phyloP scores from a whole-genome alignment of 2,329 filamentous ascomycete species.

The Nothopassalora personata region DNA sequence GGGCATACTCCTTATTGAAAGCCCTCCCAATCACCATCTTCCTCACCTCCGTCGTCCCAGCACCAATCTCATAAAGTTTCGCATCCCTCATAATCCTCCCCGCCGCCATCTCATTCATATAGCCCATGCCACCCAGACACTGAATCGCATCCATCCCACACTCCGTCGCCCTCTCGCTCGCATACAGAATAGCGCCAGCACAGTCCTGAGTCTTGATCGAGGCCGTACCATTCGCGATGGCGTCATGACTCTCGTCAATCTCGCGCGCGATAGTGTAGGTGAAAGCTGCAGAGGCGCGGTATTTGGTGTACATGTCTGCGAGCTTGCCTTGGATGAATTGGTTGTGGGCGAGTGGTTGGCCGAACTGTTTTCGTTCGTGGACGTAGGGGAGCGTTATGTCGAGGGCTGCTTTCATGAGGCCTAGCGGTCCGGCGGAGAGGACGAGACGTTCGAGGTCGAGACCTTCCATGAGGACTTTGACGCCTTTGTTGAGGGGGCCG shows the following conservation, averaged over 20 bases:
- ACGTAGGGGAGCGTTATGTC: constrained; percentile 84
- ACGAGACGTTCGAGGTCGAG: constrained; percentile 91
- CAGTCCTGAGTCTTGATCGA: constrained; percentile 81
- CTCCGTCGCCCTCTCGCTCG: constrained; percentile 84
- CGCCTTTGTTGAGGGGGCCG: constrained; percentile 73
- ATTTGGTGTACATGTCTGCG: constrained; percentile 96
- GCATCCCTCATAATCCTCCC: constrained; percentile 75
- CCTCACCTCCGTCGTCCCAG: constrained; percentile 88
- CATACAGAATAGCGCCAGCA: constrained; percentile 88
- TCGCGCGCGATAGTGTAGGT: constrained; percentile 76
- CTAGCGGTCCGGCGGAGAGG: constrained; percentile 81
- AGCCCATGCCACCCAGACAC: constrained; percentile 89
- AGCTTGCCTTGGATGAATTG: constrained; percentile 90
- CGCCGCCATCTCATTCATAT: constrained; percentile 90
- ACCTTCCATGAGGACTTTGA: constrained; percentile 90
- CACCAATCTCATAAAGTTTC: constrained; percentile 91
- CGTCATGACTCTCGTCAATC: constrained; percentile 60
- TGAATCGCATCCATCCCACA: constrained; percentile 84
- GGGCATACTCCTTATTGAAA: constrained; percentile 77
- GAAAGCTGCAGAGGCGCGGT: constrained; percentile 76
- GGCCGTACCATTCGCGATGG: constrained; percentile 12
- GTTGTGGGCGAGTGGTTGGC: constrained; percentile 78
- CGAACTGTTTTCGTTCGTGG: constrained; percentile 86
- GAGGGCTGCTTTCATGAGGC: constrained; percentile 87
- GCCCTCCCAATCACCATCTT: constrained; percentile 89